phyloP scores from a whole-genome alignment of 257 asterid species.

The Eucommia ulmoides region DNA sequence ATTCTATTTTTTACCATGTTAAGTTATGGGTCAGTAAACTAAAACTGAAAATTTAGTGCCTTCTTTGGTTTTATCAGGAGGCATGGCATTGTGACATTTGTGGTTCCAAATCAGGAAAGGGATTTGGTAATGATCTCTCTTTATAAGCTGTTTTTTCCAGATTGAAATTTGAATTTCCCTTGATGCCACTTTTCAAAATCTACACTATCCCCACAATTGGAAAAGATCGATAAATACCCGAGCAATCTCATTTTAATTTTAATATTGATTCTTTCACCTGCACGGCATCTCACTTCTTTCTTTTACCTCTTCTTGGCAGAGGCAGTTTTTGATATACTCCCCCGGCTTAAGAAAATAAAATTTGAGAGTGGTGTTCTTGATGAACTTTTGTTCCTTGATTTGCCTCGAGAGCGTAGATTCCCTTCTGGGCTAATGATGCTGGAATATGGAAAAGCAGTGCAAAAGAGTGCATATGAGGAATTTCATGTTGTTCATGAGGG shows the following conservation, averaged over 20 bases:
- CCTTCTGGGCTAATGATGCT: constrained; percentile 25
- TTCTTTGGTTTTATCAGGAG: constrained; percentile 29
- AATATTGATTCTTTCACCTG: background rate
- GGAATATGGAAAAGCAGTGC: constrained; percentile 37
- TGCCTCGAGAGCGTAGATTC: constrained; percentile 25
- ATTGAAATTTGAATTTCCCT: background rate
- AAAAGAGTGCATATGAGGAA: constrained; percentile 31
- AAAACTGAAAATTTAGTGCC: background rate
- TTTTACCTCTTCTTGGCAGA: constrained; percentile 22
- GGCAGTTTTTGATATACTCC: constrained; percentile 39
- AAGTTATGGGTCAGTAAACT: background rate
- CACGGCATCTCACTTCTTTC: background rate
- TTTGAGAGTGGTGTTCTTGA: constrained; percentile 39
- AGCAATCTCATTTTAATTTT: background rate
- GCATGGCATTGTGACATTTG: constrained; percentile 43
- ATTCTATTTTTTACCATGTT: background rate
- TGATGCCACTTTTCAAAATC: background rate
- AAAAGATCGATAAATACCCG: background rate
- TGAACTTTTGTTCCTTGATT: constrained; percentile 36
- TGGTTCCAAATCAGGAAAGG: constrained; percentile 40
- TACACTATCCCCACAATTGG: background rate
- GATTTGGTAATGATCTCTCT: constrained; percentile 55
- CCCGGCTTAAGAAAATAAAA: constrained; percentile 40
- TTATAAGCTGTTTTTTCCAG: background rate
- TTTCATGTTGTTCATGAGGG: constrained; percentile 48